Conservation (phyloP, 2,329 filamentous ascomycete species). For the Diaporthe longicolla region DNA sequence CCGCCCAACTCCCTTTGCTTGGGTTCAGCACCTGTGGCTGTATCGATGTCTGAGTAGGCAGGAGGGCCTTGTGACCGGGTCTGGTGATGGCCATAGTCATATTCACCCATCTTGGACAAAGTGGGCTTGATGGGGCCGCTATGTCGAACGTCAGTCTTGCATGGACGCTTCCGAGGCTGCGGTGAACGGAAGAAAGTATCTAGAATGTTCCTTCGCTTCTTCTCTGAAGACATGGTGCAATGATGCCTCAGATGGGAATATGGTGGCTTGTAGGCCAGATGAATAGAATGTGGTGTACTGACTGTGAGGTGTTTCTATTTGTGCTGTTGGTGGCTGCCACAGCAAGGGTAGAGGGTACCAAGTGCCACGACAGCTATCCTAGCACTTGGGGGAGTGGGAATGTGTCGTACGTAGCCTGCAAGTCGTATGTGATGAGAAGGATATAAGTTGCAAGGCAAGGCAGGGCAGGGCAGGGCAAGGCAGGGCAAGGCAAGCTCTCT, state of each 20-base stretch:
- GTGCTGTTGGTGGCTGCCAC: neutral
- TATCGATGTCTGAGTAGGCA: constrained; percentile 35
- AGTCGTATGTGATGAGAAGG: neutral
- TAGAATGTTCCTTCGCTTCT: neutral
- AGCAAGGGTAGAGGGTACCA: neutral
- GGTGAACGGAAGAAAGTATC: neutral
- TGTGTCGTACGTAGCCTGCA: neutral
- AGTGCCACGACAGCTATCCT: neutral
- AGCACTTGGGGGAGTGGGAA: neutral
- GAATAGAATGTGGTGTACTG: neutral
- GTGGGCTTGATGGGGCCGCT: neutral
- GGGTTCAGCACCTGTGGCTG: neutral
- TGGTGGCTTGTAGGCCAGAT: neutral
- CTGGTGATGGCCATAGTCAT: constrained; percentile 30
- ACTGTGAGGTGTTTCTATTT: neutral
- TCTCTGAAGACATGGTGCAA: neutral
- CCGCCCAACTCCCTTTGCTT: constrained; percentile 31
- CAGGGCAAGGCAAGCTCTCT: neutral
- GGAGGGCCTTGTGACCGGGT: constrained; percentile 41
- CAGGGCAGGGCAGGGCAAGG: too few species aligned
- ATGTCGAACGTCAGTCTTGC: constrained; percentile 26
- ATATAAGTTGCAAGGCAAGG: neutral
- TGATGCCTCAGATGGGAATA: neutral
- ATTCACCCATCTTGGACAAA: constrained; percentile 23
- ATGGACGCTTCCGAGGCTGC: constrained; percentile 6